Evolutionary conservation across 805 yeast species (phyloP), one percentile per base, ranked within the genome.

Genomic region (Pichia heedii): DNA sequence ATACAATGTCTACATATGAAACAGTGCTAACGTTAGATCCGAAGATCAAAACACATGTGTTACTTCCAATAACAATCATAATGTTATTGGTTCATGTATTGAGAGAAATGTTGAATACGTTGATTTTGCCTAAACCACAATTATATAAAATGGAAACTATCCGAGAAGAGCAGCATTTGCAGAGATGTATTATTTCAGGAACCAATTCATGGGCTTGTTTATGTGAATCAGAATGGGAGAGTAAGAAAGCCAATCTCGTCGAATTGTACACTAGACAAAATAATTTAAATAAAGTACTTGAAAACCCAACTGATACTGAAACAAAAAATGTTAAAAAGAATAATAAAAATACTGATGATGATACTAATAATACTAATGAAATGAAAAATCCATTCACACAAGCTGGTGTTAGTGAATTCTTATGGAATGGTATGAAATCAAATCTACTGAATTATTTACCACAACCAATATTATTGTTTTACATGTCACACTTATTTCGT

Each of bases 401-500:
- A 54, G 81, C 94, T 3, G 68, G 70, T 39, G 70, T 81, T 22
- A 72, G 81, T 48, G 96, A 88, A 44, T 76, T 80, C 20, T 66
- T 93, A 71, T 70, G 81, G 69, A 73, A 71, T 39, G 80, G 85
- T 81, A 74, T 88, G 46, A 87, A 87, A 58, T 81, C 82, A 9
- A 89, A 87, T 57, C 66, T 87, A 50, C 81, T 89, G 57, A 85
- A 79, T 62, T 85, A 81, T 58, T 75, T 88, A 18, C 97, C 97
- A 2, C 97, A 93, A 65, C 86, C 96, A 0, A 61, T 89, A 33
- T 83, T 89, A 50, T 89, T 93, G 96, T 87, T 88, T 56, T 93
- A 97, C 96, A 90, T 90, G 48, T 86, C 85, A 56, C 84, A 79
- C 55, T 89, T 90, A 66, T 93, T 87, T 62, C 86, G 90, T 13